phyloP scores from a whole-genome alignment of 208 protist species.

The Trypanosoma lewisi region DNA sequence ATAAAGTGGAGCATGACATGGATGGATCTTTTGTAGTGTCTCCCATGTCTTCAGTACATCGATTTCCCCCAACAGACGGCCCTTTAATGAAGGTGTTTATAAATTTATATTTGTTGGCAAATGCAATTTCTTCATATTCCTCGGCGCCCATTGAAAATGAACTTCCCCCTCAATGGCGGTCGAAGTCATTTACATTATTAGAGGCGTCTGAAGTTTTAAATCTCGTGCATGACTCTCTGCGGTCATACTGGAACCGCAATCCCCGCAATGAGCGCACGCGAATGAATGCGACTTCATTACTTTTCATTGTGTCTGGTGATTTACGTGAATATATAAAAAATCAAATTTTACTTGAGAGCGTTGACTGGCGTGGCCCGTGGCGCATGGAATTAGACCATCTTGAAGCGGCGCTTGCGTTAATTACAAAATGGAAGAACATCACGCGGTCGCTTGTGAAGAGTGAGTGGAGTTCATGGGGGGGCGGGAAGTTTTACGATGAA shows the following conservation, averaged over 20 bases:
- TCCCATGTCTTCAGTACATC: constrained; percentile 31
- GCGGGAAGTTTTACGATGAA: constrained; percentile 70
- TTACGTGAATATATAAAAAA: constrained; percentile 79
- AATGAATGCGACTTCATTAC: constrained; percentile 67
- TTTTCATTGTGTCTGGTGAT: constrained; percentile 84
- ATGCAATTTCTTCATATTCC: constrained; percentile 65
- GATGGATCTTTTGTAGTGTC: constrained; percentile 49
- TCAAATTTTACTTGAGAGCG: constrained; percentile 65
- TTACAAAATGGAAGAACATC: constrained; percentile 67
- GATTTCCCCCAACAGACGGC: constrained; percentile 45
- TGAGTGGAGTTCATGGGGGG: constrained; percentile 79
- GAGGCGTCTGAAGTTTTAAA: constrained; percentile 77
- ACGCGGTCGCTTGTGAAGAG: constrained; percentile 38
- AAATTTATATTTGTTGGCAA: constrained; percentile 61
- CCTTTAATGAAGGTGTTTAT: constrained; percentile 74
- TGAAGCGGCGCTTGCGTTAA: constrained; percentile 48
- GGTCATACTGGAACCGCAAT: constrained; percentile 66
- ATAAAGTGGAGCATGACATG: constrained; percentile 11
- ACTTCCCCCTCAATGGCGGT: constrained; percentile 78
- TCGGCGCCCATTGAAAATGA: constrained; percentile 61
- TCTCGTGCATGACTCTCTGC: constrained; percentile 54
- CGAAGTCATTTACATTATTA: constrained; percentile 69
- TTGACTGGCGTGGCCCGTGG: constrained; percentile 81
- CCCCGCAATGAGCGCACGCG: constrained; percentile 63
- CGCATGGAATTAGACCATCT: constrained; percentile 62